Base-by-base conservation (phyloP, 2,329 filamentous ascomycete genomes). In the Fusarium multiceps region DNA sequence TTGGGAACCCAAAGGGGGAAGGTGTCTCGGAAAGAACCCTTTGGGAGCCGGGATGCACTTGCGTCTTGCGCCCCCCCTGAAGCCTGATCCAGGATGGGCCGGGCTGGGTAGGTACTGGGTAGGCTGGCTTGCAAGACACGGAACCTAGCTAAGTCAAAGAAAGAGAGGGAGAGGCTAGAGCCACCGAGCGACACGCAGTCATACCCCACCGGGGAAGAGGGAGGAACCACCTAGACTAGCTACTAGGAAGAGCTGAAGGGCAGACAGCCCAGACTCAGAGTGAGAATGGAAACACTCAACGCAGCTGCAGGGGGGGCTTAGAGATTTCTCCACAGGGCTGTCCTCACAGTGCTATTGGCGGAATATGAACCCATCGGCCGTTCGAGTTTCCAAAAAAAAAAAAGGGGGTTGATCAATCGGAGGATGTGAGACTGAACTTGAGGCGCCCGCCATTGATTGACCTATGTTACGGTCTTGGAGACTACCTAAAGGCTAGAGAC, bases 311-410 rank as follows among this genome's bases (percentile, higher is more conserved):
- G 48, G 64, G 65, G 68, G 68, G 61, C 54, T 69, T 54, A 66
- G 56, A 25, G 37, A 34, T 37, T 28, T 59, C 49, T 45, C 60
- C 65, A 60, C 56, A 64, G 14, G 21, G 6, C 32, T n/a, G 12
- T 25, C 14, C 12, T 20, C 6, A 37, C 18, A n/a, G n/a, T 45
- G 43, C 10, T 46, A 72, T 71, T 71, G 69, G 69, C 55, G 69
- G 69, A 59, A 71, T 34, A 27, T 56, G 23, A 41, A 56, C 48
- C 64, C 68, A 64, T 56, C 46, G 62, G 21, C 59, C 55, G 55
- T 73, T 60, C 58, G 55, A 71, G 57, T 59, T 71, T 71, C 69
- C 66, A 51, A 71, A 72, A 69, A 74, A 51, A 71, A 72, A 69
- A 74, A 73, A 69, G 60, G 71, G 71, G 71, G 41, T 59, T 60